A percentile compares a stretch with the other conserved stretches of the same genome.
phyloP scores from a whole-genome alignment of 2,329 filamentous ascomycete genomes.

The Knoxdaviesia proteae region DNA sequence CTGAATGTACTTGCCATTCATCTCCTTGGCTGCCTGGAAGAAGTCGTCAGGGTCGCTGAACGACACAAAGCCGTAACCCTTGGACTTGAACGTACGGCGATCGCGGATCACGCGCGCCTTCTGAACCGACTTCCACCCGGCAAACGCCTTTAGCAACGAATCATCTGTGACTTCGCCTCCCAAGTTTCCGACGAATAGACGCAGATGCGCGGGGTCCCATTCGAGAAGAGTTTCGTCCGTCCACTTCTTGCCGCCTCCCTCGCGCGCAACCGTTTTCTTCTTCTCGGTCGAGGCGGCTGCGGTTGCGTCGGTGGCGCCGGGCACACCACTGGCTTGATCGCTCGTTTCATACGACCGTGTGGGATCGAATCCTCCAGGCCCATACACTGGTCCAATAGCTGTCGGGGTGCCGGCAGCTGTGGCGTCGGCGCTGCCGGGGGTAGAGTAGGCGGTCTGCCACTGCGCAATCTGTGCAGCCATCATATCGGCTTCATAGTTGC shows the following conservation, averaged over 20 bases:
- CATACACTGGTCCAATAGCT: constrained; percentile 9
- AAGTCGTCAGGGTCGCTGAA: constrained; percentile 92
- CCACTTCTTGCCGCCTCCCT: constrained; percentile 85
- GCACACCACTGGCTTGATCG: constrained; percentile 4
- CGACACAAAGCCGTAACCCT: constrained; percentile 90
- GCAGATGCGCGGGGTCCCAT: constrained; percentile 88
- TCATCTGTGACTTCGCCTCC: constrained; percentile 96
- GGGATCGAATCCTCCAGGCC: too few relatives aligned
- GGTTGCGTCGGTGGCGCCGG: constrained; percentile 20
- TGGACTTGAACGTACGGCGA: constrained; percentile 89
- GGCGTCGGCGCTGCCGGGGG: constrained; percentile 33
- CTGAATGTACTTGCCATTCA: constrained; percentile 98
- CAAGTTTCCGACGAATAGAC: constrained; percentile 89
- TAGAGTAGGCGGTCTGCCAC: constrained; percentile 70
- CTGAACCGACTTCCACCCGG: constrained; percentile 68
- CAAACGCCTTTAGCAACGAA: constrained; percentile 80
- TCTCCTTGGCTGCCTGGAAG: constrained; percentile 89
- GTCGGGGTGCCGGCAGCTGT: constrained; percentile 9
- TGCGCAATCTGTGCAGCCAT: constrained; percentile 82
- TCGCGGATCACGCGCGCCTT: constrained; percentile 89
- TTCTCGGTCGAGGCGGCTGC: constrained; percentile 25
- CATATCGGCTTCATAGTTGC: background rate
- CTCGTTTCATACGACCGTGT: constrained; percentile 1
- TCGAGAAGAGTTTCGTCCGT: constrained; percentile 73
- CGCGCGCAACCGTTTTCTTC: constrained; percentile 70